Base-by-base conservation (phyloP, 2,329 filamentous ascomycete genomes). In the Mollisia scopiformis region DNA sequence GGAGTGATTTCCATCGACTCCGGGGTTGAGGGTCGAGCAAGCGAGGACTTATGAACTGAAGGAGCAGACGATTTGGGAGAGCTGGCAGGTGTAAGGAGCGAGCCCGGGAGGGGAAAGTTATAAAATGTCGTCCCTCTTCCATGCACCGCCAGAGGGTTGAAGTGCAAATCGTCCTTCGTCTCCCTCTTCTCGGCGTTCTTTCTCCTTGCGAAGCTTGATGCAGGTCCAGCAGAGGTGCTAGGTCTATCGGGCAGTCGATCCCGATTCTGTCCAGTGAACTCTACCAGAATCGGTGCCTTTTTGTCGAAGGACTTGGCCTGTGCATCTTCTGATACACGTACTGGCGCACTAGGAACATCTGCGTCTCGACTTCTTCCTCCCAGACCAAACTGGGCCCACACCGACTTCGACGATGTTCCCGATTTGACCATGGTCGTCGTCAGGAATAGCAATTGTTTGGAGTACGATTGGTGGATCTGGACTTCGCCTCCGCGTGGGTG, bases 91-190 rank as follows among this genome's bases (percentile, higher is more conserved):
- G 63, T 67, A 8, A 69, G 70, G 39, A 66, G 63, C 19, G 65
- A 63, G 51, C 64, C 65, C 51, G 71, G 68, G 25, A 71, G 59
- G 39, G 70, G 66, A 49, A 69, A 71, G 53, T 71, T 64, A 61
- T 70, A 67, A 47, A 71, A 69, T 39, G 57, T 69, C 19, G 63
- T 70, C 41, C 59, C 66, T 57, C 61, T 68, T 13, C 69, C 68
- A 67, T 70, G 69, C 27, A 63, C 62, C 28, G 60, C 57, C 3
- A 71, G 56, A 37, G 69, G 70, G 57, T 71, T 69, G 62, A 72
- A 68, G 61, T 73, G 65, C 25, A 73, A 58, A 55, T 74, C 70
- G 62, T 72, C 70, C 62, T 68, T 66, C 23, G 70, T 73, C 63
- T 69, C 67, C 52, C 65, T 68, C 58, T 67, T 71, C 35, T 65